Base-by-base conservation (phyloP, 73 alveolate species). In the Paramecium caudatum region DNA sequence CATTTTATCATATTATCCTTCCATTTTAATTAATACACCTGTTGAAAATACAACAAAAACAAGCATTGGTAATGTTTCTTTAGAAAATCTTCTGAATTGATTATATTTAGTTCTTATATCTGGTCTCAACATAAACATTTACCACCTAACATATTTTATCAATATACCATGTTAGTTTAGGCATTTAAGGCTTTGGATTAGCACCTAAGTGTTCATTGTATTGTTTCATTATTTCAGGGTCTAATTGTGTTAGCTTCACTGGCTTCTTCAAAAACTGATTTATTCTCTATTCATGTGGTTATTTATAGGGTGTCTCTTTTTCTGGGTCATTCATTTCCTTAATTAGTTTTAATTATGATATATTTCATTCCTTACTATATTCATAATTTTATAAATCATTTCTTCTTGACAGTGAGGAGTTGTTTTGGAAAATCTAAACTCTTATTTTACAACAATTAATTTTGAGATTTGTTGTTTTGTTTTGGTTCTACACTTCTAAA, bases 11-110 rank as follows among this genome's bases (percentile, higher is more conserved):
- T 74, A 74, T 43, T 39, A 23, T 21, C 46, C 65, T 43, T 74
- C 88, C 88, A 74, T 74, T 17, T 74, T 74, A 8, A 41, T 41
- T 43, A 74, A 43, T 17, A 74, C 47, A 0, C 39, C 43, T 8
- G 88, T 74, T 74, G 88, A 74, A 74, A 74, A 74, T 39, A 36
- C 88, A 17, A 74, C 69, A 74, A 74, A 74, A 1, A 45, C 39
- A 8, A 74, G 43, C 88, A 74, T 74, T 10, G 88, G 88, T 45
- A 74, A 74, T 15, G 88, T 25, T 74, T 74, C 88, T 46, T 39
- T 74, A 37, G 55, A 25, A 21, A 74, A 74, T 74, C 88, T 74
- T 12, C 68, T 68, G 34, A 25, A 68, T 37, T 32, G 34, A 32
- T 68, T 68, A 15, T 13, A 33, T 41, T 16, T 65, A 46, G 25